Evolutionary conservation across 225 moss, liverwort and hornwort genomes (phyloP), one percentile per base, ranked within the genome.

Genomic region (Pleurozium schreberi): DNA sequence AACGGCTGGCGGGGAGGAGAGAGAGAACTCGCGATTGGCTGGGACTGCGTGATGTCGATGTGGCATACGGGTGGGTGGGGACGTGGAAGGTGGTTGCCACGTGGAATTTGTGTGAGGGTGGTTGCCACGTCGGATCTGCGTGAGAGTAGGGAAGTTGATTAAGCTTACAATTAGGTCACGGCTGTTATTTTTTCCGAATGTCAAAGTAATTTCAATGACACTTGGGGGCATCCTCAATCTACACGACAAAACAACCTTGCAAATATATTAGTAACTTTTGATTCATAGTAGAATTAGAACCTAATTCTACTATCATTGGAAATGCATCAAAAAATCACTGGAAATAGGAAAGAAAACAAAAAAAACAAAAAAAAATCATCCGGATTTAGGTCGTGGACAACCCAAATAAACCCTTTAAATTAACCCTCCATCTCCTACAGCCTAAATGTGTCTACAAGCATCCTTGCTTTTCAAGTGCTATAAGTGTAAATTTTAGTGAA

Each of bases 311-410:
- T 36, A 14, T 9, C 5, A 19, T 17, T 49, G 49, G 19, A 49
- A 75, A 19, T 0, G 0, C 10, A 34, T 13, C 2, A 21, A 21
- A 73, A 18, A 52, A 52, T 8, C 12, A 52, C 23, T 22, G 8
- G 3, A 9, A 76, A 14, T 22, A 36, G 9, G 53, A n/a, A n/a
- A n/a, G n/a, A n/a, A n/a, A n/a, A n/a, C n/a, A n/a, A n/a, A n/a
- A n/a, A n/a, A n/a, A n/a, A n/a, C 5, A 36, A 9, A 52, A 20
- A 55, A 36, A 55, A 55, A 55, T 17, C 6, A 77, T 77, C 10
- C 0, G 0, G 3, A 76, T 2, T 13, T 52, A 22, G 6, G 21
- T 23, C 5, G 18, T 52, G 36, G 9, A 53, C 2, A 1, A 23
- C 2, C 3, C 25, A 15, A 25, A 55, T 38, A 38, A 25, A 6